Conservation (phyloP, 306 rosid genomes). For the Cicer cuneatum region DNA sequence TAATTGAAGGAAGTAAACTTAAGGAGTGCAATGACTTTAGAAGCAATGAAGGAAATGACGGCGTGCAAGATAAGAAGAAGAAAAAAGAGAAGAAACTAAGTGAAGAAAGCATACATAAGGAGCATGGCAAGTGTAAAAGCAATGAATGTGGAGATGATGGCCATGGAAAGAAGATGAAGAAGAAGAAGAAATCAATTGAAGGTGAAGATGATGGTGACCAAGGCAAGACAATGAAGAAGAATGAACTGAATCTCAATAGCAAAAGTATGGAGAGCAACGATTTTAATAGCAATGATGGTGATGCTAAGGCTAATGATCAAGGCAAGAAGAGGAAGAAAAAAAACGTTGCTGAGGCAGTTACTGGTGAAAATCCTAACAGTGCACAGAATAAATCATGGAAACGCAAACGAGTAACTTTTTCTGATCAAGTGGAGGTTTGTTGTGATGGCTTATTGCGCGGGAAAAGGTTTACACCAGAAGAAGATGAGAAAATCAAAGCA, state of each 20-base stretch:
- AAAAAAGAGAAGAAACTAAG: not conserved
- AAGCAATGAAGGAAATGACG: not conserved
- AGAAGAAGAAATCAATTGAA: not conserved
- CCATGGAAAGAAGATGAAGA: not conserved
- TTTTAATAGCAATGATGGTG: not conserved
- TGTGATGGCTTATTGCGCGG: too few species aligned
- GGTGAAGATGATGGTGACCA: not conserved
- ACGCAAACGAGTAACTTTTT: too few species aligned
- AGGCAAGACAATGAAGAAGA: not conserved
- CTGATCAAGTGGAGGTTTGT: too few species aligned
- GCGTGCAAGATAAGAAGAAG: not conserved
- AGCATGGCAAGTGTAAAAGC: not conserved
- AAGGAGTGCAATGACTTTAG: too few species aligned
- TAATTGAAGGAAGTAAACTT: too few species aligned
- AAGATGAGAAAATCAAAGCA: slow-evolving; percentile 60
- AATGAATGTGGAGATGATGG: slow-evolving; percentile 1
- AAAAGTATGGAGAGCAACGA: not conserved
- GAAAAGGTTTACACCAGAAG: slow-evolving; percentile 60
- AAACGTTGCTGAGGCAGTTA: too few species aligned
- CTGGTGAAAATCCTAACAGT: too few species aligned
- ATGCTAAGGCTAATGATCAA: not conserved
- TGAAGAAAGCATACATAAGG: not conserved
- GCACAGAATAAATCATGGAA: too few species aligned
- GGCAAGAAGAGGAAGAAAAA: not conserved
- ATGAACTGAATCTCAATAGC: not conserved